Evolutionary conservation across 192 early-diverging fungal genomes (phyloP).

Genomic region (Backusella parvicylindrica): DNA sequence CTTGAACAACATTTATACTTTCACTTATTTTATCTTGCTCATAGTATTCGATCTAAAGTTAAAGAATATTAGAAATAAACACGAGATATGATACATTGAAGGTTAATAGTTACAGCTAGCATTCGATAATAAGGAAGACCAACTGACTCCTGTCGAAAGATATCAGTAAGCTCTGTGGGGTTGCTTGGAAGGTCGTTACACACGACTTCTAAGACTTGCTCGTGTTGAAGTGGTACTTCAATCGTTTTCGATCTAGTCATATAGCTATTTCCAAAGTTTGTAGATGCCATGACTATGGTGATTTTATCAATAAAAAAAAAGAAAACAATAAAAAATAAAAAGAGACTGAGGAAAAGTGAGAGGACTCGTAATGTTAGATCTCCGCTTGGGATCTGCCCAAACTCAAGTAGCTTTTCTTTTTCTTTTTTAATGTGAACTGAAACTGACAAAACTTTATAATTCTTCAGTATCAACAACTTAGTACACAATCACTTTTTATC

Average conservation of each 20-base stretch:
- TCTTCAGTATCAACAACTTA: too few species aligned
- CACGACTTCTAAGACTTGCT: slow-evolving; percentile 38
- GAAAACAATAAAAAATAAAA: neutral
- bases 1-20: slow-evolving; percentile 52
- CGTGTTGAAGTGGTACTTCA: slow-evolving; percentile 40
- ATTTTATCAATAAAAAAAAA: neutral
- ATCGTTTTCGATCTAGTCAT: slow-evolving; percentile 31
- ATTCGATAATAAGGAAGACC: slow-evolving; percentile 32
- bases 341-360: neutral
- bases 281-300: slow-evolving; percentile 3
- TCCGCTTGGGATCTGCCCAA: neutral
- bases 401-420: too few species aligned
- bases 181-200: slow-evolving; percentile 35
- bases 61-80: neutral
- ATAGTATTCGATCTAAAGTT: slow-evolving; percentile 65
- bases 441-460: too few species aligned
- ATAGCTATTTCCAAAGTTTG: slow-evolving; percentile 18
- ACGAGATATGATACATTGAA: too few species aligned
- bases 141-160: slow-evolving; percentile 32
- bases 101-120: slow-evolving; percentile 23
- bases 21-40: slow-evolving; percentile 58
- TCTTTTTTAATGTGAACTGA: too few species aligned
- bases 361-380: neutral
- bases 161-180: slow-evolving; percentile 34
- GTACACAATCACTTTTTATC: too few species aligned